phyloP scores from a whole-genome alignment of 2,329 filamentous ascomycete genomes.

The Aureobasidium sp. region DNA sequence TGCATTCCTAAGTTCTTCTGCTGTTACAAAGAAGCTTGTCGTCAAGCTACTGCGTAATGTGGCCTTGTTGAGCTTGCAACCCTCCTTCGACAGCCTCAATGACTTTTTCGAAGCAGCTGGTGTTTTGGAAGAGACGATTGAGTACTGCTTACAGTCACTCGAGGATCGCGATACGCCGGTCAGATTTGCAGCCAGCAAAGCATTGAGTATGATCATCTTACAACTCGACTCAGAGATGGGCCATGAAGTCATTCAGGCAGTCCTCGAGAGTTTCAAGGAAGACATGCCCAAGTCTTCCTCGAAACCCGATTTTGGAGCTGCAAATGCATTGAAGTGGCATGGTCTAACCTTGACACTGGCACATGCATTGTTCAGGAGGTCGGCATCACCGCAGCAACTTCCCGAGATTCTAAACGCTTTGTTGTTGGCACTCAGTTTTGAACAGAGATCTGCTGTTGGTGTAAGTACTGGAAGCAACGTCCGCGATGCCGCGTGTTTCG shows the following conservation, averaged over 20 bases:
- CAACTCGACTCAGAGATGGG: slow-evolving; percentile 76
- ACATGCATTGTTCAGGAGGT: slow-evolving; percentile 77
- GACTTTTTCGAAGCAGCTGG: slow-evolving; percentile 30
- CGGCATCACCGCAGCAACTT: slow-evolving; percentile 64
- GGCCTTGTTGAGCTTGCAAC: slow-evolving; percentile 55
- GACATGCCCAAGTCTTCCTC: slow-evolving; percentile 48
- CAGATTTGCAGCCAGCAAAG: slow-evolving; percentile 83
- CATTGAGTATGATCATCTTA: slow-evolving; percentile 76
- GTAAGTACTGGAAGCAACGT: slow-evolving; percentile 82
- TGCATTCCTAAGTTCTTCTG: slow-evolving; percentile 60
- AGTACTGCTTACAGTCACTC: slow-evolving; percentile 68
- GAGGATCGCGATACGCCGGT: slow-evolving; percentile 88
- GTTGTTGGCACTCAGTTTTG: slow-evolving; percentile 74
- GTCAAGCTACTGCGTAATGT: slow-evolving; percentile 80
- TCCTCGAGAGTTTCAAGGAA: slow-evolving; percentile 62
- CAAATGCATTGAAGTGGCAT: slow-evolving; percentile 83
- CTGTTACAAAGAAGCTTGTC: slow-evolving; percentile 70
- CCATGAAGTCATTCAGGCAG: slow-evolving; percentile 76
- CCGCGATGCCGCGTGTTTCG: slow-evolving; percentile 91
- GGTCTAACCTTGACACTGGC: slow-evolving; percentile 81
- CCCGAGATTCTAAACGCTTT: slow-evolving; percentile 69
- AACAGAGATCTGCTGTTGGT: slow-evolving; percentile 81
- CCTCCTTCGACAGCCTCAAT: slow-evolving; percentile 22
- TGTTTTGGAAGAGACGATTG: slow-evolving; percentile 68
- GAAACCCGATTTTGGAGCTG: slow-evolving; percentile 58